Evolutionary conservation across 108 stramenopile genomes (phyloP).

Genomic region (Skeletonema marinoi): DNA sequence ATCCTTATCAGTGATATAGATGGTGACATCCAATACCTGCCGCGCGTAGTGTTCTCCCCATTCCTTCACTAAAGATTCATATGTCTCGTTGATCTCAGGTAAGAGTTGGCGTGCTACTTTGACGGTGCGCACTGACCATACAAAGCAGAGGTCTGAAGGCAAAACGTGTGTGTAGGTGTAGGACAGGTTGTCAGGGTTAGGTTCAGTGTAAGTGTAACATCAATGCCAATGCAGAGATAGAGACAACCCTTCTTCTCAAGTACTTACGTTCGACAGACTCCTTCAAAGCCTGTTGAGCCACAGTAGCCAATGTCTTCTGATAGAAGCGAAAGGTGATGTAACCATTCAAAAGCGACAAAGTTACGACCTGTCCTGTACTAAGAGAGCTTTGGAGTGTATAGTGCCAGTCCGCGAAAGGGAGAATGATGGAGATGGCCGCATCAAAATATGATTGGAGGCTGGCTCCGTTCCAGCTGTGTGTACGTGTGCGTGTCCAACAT

Average conservation of each 20-base stretch:
- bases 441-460: conserved; percentile 22
- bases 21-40: conserved; percentile 36
- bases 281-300: background rate
- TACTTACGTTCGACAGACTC: background rate
- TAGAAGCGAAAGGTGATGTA: background rate
- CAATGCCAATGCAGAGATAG: background rate
- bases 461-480: background rate
- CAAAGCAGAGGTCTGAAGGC: conserved; percentile 28
- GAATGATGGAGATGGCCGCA: conserved; percentile 14
- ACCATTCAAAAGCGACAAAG: background rate
- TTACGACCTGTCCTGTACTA: background rate
- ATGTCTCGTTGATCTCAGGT: conserved; percentile 37
- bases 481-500: too few species aligned
- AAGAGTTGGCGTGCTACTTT: conserved; percentile 29
- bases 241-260: background rate
- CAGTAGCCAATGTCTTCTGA: background rate
- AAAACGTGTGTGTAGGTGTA: conserved; percentile 7
- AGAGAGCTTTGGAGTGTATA: background rate
- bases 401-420: conserved; percentile 31
- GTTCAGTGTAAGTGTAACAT: too few species aligned
- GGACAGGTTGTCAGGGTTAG: background rate
- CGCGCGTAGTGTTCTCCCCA: conserved; percentile 44
- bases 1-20: conserved; percentile 47
- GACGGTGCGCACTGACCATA: conserved; percentile 49
- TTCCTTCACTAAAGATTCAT: conserved; percentile 27